These are phyloP conservation scores for Taphrina wiesneri DNA, from an alignment of 1,139 yeast species.

Conservation along the genomic window DNA sequence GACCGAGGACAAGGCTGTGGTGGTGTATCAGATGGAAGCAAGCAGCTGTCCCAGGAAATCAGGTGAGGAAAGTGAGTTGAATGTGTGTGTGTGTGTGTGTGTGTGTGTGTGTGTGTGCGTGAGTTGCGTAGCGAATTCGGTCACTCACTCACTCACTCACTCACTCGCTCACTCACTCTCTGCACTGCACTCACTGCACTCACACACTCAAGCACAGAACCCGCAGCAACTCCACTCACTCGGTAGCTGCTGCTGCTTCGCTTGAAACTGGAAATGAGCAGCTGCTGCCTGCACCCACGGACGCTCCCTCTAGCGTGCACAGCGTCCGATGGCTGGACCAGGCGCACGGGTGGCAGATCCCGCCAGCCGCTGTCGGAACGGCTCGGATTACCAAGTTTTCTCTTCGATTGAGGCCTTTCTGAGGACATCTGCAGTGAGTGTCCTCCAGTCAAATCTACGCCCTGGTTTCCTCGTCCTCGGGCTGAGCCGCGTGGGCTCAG, in stretches of 20 bases:
- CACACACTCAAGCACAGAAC: too few relatives aligned
- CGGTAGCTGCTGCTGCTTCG: background rate
- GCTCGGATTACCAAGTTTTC: background rate
- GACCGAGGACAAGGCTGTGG: background rate
- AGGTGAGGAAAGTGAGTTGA: background rate
- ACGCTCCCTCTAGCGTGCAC: background rate
- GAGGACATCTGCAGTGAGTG: too few relatives aligned
- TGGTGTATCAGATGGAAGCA: background rate
- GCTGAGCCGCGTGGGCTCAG: background rate
- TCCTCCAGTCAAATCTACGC: too few relatives aligned
- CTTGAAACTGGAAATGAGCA: background rate
- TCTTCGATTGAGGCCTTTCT: background rate
- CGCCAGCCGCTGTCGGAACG: background rate
- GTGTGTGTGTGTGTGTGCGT: background rate
- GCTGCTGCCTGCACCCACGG: background rate
- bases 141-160: too few relatives aligned
- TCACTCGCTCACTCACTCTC: too few relatives aligned
- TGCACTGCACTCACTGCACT: too few relatives aligned
- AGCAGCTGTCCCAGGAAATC: background rate
- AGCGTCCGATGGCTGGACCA: background rate
- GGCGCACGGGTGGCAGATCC: background rate
- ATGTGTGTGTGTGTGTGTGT: background rate
- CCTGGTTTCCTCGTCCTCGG: background rate
- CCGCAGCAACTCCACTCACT: too few relatives aligned
- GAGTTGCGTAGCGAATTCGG: background rate